Conservation (phyloP, 306 rosid species). For the Pueraria montana region DNA sequence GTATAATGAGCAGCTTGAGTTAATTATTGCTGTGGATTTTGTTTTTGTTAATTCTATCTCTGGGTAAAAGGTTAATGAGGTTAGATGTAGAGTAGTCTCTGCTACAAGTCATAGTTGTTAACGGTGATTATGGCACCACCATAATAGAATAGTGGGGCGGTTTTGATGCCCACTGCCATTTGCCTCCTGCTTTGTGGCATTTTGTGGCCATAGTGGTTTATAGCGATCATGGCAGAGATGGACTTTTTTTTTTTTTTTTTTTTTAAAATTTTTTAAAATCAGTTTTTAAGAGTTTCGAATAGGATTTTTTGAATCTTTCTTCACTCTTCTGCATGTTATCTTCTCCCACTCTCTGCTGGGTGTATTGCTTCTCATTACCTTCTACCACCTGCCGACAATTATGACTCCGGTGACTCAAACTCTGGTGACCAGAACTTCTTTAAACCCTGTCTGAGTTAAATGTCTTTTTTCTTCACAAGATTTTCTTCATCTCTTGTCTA, state of each 20-base stretch:
- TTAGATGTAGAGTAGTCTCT: slow-evolving; percentile 7
- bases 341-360: neutral
- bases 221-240: neutral
- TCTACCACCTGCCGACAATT: neutral
- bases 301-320: neutral
- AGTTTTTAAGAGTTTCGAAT: neutral
- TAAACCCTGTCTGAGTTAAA: neutral
- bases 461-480: neutral
- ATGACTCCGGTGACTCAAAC: neutral
- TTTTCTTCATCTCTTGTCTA: too few relatives aligned
- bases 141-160: neutral
- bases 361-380: neutral
- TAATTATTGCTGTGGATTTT: slow-evolving; percentile 16
- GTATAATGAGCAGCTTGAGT: slow-evolving; percentile 22
- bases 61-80: neutral
- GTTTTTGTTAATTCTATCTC: slow-evolving; percentile 8
- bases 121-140: neutral
- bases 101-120: neutral
- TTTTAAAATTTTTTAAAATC: neutral
- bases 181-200: neutral
- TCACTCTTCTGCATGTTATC: neutral
- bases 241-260: neutral
- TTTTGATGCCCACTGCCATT: neutral
- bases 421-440: neutral
- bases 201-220: neutral